Evolutionary conservation across 345 rosid species (phyloP).

Genomic region (Turnera subulata): DNA sequence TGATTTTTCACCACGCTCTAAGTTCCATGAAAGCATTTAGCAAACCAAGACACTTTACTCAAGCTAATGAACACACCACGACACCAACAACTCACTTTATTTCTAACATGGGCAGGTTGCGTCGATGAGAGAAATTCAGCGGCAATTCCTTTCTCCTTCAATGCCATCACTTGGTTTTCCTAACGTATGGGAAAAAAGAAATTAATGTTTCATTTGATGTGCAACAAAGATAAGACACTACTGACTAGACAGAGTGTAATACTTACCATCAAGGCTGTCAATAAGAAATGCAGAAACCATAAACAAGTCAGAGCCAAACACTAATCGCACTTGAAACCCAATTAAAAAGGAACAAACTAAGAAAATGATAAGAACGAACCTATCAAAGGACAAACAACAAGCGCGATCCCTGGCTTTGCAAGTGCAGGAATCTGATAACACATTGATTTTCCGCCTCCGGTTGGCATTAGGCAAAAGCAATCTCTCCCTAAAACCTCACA

Average conservation of each 20-base stretch:
- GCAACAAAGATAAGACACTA: too few relatives aligned
- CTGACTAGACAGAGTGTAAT: background rate
- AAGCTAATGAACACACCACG: background rate
- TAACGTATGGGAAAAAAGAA: conserved; percentile 23
- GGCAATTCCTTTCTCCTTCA: conserved; percentile 87
- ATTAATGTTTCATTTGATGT: background rate
- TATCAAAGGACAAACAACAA: conserved; percentile 91
- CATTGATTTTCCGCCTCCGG: conserved; percentile 96
- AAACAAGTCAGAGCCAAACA: conserved; percentile 1
- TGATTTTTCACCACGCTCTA: too few relatives aligned
- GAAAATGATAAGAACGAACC: conserved; percentile 34
- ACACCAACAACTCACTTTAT: conserved; percentile 34
- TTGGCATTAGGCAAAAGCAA: conserved; percentile 96
- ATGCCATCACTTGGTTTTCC: conserved; percentile 90
- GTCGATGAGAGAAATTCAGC: conserved; percentile 92
- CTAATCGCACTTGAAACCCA: background rate
- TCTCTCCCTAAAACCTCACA: conserved; percentile 51
- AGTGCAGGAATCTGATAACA: conserved; percentile 95
- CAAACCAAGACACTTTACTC: background rate
- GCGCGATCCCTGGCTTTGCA: conserved; percentile 81
- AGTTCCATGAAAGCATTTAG: too few relatives aligned
- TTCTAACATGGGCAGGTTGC: conserved; percentile 54
- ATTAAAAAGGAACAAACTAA: background rate
- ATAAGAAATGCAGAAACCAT: conserved; percentile 19
- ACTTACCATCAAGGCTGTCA: conserved; percentile 88